These are phyloP conservation scores for Cladosporium sp. DNA, from an alignment of 2,329 filamentous ascomycete species.

Conservation along the genomic window DNA sequence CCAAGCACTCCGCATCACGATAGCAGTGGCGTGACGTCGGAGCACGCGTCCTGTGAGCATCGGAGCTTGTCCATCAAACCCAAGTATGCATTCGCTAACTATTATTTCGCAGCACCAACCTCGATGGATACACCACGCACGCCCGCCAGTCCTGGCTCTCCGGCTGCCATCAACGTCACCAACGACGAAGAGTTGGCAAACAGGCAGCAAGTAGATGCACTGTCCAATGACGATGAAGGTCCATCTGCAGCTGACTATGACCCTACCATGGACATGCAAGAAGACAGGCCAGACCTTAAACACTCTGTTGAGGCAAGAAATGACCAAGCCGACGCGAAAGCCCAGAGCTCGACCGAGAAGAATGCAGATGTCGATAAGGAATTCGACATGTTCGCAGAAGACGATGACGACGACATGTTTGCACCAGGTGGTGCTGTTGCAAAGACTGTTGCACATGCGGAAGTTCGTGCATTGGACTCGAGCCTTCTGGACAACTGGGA, in stretches of 20 bases:
- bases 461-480: slow-evolving; percentile 59
- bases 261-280: slow-evolving; percentile 71
- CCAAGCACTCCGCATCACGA: slow-evolving; percentile 50
- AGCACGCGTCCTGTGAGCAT: slow-evolving; percentile 20
- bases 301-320: slow-evolving; percentile 19
- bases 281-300: slow-evolving; percentile 56
- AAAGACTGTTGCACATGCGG: slow-evolving; percentile 49
- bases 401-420: slow-evolving; percentile 84
- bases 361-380: slow-evolving; percentile 48
- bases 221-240: slow-evolving; percentile 59
- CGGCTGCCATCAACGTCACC: slow-evolving; percentile 41
- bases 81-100: neutral
- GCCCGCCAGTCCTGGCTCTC: slow-evolving; percentile 33
- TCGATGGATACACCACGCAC: slow-evolving; percentile 31
- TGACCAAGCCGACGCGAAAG: neutral
- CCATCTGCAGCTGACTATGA: slow-evolving; percentile 94
- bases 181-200: slow-evolving; percentile 44
- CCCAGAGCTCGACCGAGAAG: neutral
- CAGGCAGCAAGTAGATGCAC: slow-evolving; percentile 30
- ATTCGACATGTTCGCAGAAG: slow-evolving; percentile 65
- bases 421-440: slow-evolving; percentile 57
- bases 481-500: slow-evolving; percentile 90
- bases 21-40: slow-evolving; percentile 28
- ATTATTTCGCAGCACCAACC: slow-evolving; percentile 21
- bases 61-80: neutral